Evolutionary conservation across 192 early-diverging fungal species (phyloP).

Genomic region (Haplosporangium gracile): DNA sequence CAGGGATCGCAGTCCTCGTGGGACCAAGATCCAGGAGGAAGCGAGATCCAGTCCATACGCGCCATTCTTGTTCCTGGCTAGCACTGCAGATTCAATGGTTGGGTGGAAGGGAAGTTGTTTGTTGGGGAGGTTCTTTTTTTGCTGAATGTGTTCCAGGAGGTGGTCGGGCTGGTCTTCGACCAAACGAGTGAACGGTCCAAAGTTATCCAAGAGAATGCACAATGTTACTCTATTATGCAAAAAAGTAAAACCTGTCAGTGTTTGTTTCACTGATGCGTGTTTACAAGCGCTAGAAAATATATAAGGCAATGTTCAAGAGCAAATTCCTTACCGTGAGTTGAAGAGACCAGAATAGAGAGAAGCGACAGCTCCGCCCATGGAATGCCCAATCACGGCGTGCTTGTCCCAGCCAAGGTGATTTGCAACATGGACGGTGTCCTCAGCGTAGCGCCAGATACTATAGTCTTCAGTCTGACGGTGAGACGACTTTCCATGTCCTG

Average conservation of each 20-base stretch:
- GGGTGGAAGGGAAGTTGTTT: constrained; percentile 43
- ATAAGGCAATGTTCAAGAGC: neutral
- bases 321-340: constrained; percentile 16
- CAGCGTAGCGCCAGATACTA: constrained; percentile 45
- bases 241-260: neutral
- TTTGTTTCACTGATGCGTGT: no score
- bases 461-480: constrained; percentile 47
- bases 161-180: constrained; percentile 45
- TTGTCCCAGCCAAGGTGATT: constrained; percentile 36
- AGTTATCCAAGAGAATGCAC: constrained; percentile 40
- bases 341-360: constrained; percentile 34
- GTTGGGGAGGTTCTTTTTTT: constrained; percentile 32
- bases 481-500: constrained; percentile 46
- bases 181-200: constrained; percentile 37
- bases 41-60: constrained; percentile 16
- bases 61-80: constrained; percentile 32
- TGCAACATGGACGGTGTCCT: constrained; percentile 39
- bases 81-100: constrained; percentile 41
- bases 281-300: no score
- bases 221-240: constrained; percentile 20
- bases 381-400: constrained; percentile 51
- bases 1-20: constrained; percentile 26
- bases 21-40: constrained; percentile 29
- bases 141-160: constrained; percentile 32
- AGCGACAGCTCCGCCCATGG: constrained; percentile 45